A percentile compares a stretch with the other conserved stretches of the same genome.
These are phyloP conservation scores for Wickerhamomyces hampshirensis DNA, from an alignment of 805 yeast species.

Conservation along the genomic window DNA sequence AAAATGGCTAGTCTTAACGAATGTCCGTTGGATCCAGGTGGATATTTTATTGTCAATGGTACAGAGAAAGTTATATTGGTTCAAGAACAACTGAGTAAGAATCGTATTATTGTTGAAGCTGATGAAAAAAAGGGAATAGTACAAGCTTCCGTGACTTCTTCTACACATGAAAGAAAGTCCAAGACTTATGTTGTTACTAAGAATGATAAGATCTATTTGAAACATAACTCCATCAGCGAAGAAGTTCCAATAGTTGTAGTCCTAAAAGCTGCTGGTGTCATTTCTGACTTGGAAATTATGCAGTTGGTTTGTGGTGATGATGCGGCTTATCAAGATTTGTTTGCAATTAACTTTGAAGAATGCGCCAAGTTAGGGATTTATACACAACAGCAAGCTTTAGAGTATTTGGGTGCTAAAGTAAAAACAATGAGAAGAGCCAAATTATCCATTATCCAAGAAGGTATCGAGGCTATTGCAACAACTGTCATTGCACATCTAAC, in stretches of 20 bases:
- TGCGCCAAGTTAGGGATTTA: slow-evolving; percentile 78
- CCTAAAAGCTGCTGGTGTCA: slow-evolving; percentile 90
- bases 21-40: slow-evolving; percentile 98
- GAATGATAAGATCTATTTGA: slow-evolving; percentile 81
- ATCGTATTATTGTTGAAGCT: slow-evolving; percentile 96
- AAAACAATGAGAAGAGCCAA: slow-evolving; percentile 92
- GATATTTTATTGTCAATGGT: slow-evolving; percentile 95
- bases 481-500: slow-evolving; percentile 94
- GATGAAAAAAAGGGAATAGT: slow-evolving; percentile 92
- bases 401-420: slow-evolving; percentile 85
- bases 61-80: slow-evolving; percentile 96
- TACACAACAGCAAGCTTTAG: slow-evolving; percentile 92
- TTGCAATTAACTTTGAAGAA: slow-evolving; percentile 91
- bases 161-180: slow-evolving; percentile 97
- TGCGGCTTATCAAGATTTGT: slow-evolving; percentile 83
- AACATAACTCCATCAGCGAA: slow-evolving; percentile 93
- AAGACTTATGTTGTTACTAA: slow-evolving; percentile 94
- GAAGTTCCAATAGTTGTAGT: slow-evolving; percentile 93
- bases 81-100: slow-evolving; percentile 94
- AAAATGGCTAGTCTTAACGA: slow-evolving; percentile 88
- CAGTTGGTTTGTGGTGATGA: slow-evolving; percentile 92
- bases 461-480: slow-evolving; percentile 93
- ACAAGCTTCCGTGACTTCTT: slow-evolving; percentile 96
- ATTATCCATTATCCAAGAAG: slow-evolving; percentile 80
- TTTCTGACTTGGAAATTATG: slow-evolving; percentile 87